Base-by-base conservation (phyloP, 768 basidiomycete genomes). In the Russula sp. region DNA sequence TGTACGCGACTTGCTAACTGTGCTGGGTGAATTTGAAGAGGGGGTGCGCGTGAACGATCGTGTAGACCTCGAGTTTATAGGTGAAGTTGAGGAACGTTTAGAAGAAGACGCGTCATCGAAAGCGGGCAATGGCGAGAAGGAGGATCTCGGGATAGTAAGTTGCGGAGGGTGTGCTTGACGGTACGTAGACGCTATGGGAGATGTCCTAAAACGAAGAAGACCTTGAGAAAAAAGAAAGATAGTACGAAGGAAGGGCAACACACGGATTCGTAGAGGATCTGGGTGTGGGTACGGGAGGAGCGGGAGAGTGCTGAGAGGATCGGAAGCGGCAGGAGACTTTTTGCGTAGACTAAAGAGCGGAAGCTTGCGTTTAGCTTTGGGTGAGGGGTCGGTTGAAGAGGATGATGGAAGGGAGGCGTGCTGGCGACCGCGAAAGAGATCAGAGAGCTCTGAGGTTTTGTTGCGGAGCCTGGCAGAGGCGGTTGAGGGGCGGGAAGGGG, bases 271-370 rank as follows among this genome's bases (percentile, higher is more conserved):
- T 52, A 3, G 48, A 57, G 16, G 64, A 55, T 7, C 55, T 61
- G 26, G 54, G 63, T 0, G 63, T 65, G 20, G 63, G 42, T 3
- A 22, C 7, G 3, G 57, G 38, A 24, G 40, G 36, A 16, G 46
- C 38, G 16, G 64, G 32, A 46, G 48, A n/a, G 32, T 24, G 53
- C 3, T 24, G 66, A 13, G 66, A 13, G 22, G 24, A 11, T 36
- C 36, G 13, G 58, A 34, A 18, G 63, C 22, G 9, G 34, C 58
- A 16, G 58, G 57, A 14, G 68, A 63, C 46, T 69, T 69, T 51
- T 60, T 62, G 48, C 64, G 65, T 22, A 69, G 63, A 56, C 68
- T 55, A 44, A 69, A 63, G 54, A 69, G 62, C 3, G 68, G 68
- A 7, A 69, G 53, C 44, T 67, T 64, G 38, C 68, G 66, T 36